Base-by-base conservation (phyloP, 169 alveolate genomes). In the Plasmodium fragile region DNA sequence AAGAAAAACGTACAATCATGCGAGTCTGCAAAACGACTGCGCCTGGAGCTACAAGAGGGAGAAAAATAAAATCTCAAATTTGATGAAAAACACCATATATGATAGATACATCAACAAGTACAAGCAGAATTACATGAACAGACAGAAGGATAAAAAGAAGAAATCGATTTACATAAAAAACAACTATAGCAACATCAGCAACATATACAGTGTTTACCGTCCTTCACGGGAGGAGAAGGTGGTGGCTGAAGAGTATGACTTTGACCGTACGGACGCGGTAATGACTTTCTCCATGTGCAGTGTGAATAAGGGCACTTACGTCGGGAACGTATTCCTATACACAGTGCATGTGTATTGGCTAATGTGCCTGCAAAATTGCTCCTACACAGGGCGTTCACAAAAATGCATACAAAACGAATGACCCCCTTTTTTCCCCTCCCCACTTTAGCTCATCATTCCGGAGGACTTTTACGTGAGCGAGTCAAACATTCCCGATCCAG, bases 101-200 rank as follows among this genome's bases (percentile, higher is more conserved):
- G 94, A 89, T 25, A 77, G 94, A 65, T 89, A 89, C 39, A 79
- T 89, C 43, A 81, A 43, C 30, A 89, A 89, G 82, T 89, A 89
- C 71, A 89, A 79, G 41, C 91, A 77, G 82, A 89, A 59, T 79
- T 82, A 89, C 71, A 89, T 41, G 52, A 55, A 5, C 70, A 69
- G 28, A 36, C 94, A 89, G 45, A 89, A 65, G 52, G 90, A 59
- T 32, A 89, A 65, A 25, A 89, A 89, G 77, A 89, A 89, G 45
- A 89, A 89, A 89, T 89, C 94, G 25, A 89, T 79, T 25, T 89
- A 89, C 72, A 79, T 89, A 78, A 89, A 80, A 79, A 80, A 72
- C 16, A 80, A 89, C 79, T 89, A 89, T 13, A 89, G 94, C 69
- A 89, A 89, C 30, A 89, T 89, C 75, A 89, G 94, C 53, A 89